phyloP scores from a whole-genome alignment of 257 asterid species.

The Solanum megistacrolobum region DNA sequence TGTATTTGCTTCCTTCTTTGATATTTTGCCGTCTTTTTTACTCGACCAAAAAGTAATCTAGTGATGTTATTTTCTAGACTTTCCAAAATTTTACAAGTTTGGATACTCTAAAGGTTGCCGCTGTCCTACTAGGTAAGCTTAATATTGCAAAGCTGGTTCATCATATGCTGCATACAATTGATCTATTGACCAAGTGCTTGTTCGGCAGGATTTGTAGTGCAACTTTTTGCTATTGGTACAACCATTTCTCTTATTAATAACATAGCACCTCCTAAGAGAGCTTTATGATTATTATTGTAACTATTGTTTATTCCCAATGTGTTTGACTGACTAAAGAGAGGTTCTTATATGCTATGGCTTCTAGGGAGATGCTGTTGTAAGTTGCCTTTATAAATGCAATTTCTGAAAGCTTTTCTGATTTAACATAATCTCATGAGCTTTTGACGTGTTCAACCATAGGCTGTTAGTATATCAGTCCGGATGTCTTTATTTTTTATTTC shows the following conservation, averaged over 20 bases:
- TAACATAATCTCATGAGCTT: background rate
- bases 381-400: background rate
- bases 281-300: constrained; percentile 20
- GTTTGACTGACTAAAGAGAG: background rate
- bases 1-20: background rate
- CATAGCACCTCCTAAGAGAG: constrained; percentile 86
- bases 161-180: background rate
- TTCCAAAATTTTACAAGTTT: constrained; percentile 35
- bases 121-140: constrained; percentile 40
- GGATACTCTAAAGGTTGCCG: constrained; percentile 35
- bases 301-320: background rate
- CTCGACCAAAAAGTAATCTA: background rate
- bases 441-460: background rate
- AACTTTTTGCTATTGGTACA: constrained; percentile 27
- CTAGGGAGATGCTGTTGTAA: background rate
- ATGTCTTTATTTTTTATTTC: background rate
- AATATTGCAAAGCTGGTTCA: background rate
- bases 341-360: background rate
- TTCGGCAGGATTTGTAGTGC: constrained; percentile 38
- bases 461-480: background rate
- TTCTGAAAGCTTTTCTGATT: background rate
- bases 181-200: background rate
- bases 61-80: constrained; percentile 23
- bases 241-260: constrained; percentile 43
- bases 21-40: background rate